Base-by-base conservation (phyloP, 2,329 filamentous ascomycete genomes). In the Phoma sp. region DNA sequence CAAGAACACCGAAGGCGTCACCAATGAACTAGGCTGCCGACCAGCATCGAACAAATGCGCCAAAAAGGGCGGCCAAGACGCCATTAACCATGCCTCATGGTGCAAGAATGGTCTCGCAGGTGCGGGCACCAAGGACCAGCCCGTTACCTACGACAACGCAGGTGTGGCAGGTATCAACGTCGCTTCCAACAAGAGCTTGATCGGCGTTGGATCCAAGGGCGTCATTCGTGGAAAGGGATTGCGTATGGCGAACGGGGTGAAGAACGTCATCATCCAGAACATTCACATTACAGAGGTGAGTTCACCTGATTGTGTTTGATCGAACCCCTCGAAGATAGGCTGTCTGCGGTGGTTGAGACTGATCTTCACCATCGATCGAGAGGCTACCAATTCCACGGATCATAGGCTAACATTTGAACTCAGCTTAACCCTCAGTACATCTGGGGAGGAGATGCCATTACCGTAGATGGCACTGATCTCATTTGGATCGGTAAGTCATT, bases 51-150 rank as follows among this genome's bases (percentile, higher is more conserved):
- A 68, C 60, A 69, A 43, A 17, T 69, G 68, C 52, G 85, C 80
- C 74, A 84, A 83, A 22, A 84, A 82, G 22, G 81, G 71, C n/a
- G 84, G 85, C 71, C 84, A 87, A 76, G 63, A 80, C 35, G 82
- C 84, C 55, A 85, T 87, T 68, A 75, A 83, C 73, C 73, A 85
- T 63, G 66, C 77, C 64, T 85, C 83, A 81, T 87, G 84, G 70
- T 65, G 60, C 50, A 75, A 69, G 40, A 85, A 86, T 74, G 84
- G 86, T 68, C 76, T 86, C 70, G 75, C 82, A 48, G 75, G 77
- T 40, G 80, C 82, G 5, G 77, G 81, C 21, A 76, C 73, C 32
- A 79, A 77, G 33, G 2, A 80, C 68, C 44, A 53, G 21, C 17
- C 17, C 21, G 68, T 69, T n/a, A 68, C 61, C 76, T 77, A 77